Evolutionary conservation across 2,329 filamentous ascomycete genomes (phyloP).

Genomic region (Amauroascus verrucosus): DNA sequence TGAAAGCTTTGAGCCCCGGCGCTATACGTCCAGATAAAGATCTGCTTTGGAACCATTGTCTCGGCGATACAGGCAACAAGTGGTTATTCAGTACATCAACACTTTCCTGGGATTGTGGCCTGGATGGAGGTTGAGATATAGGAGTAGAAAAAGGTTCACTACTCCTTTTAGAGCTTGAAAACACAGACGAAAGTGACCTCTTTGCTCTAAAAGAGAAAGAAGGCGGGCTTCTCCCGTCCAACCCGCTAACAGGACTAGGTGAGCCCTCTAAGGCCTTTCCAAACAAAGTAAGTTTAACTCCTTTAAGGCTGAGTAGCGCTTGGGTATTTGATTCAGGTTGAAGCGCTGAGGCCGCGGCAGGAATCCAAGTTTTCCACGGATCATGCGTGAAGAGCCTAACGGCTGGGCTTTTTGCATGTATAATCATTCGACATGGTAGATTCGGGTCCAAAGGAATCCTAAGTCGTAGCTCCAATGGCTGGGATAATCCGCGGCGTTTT

Average conservation of each 20-base stretch:
- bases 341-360: neutral
- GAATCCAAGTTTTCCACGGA: neutral
- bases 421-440: slow-evolving; percentile 1
- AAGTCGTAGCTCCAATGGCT: neutral
- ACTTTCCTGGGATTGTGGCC: neutral
- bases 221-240: neutral
- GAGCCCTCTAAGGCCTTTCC: neutral
- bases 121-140: neutral
- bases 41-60: neutral
- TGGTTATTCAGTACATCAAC: neutral
- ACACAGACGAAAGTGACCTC: neutral
- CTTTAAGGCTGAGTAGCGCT: neutral
- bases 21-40: neutral
- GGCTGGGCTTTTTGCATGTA: neutral
- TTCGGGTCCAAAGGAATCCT: slow-evolving; percentile 2
- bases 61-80: neutral
- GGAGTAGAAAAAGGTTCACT: slow-evolving; percentile 3
- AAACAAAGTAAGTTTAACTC: neutral
- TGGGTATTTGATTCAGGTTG: neutral
- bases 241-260: neutral
- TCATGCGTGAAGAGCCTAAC: neutral
- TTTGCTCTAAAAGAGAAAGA: neutral
- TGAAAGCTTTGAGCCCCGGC: neutral
- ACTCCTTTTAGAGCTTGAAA: neutral
- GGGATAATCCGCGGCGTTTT: neutral